phyloP scores from a whole-genome alignment of 495 filamentous ascomycete genomes.

The Daldinia caldariorum region DNA sequence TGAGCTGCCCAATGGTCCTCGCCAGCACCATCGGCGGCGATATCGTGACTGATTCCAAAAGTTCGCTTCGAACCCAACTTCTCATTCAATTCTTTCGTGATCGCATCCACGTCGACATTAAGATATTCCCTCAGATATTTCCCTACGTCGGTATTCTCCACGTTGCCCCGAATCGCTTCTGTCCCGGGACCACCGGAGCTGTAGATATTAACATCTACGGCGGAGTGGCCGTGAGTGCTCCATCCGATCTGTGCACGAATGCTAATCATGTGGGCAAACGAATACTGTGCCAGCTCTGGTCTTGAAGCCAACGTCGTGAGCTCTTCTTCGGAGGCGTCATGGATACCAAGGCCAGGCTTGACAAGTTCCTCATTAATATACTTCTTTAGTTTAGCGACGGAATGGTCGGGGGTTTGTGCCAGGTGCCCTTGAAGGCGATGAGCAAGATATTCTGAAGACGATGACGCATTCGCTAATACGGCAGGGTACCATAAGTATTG shows the following conservation, averaged over 20 bases:
- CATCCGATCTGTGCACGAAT: conserved; percentile 89
- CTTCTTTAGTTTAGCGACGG: conserved; percentile 54
- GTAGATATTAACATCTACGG: conserved; percentile 93
- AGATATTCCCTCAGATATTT: conserved; percentile 82
- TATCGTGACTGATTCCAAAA: conserved; percentile 6
- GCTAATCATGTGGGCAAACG: conserved; percentile 88
- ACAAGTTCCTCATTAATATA: conserved; percentile 72
- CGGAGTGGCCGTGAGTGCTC: conserved; percentile 89
- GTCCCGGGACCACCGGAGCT: conserved; percentile 64
- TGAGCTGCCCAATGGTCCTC: conserved; percentile 44
- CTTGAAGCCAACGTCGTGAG: conserved; percentile 69
- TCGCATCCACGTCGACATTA: conserved; percentile 75
- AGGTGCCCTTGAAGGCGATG: conserved; percentile 67
- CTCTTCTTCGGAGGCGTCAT: conserved; percentile 76
- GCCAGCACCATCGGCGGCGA: neutral
- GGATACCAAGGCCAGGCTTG: conserved; percentile 74
- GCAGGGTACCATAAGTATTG: conserved; percentile 87
- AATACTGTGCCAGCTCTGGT: conserved; percentile 60
- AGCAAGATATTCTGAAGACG: conserved; percentile 77
- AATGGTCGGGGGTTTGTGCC: conserved; percentile 41
- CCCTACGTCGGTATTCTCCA: conserved; percentile 95
- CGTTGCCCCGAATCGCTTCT: conserved; percentile 75
- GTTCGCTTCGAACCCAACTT: conserved; percentile 54
- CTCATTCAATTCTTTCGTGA: conserved; percentile 77
- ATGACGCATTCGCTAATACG: conserved; percentile 80